phyloP scores from a whole-genome alignment of 1,284 basidiomycete genomes.

The Microbotryum saponariae region DNA sequence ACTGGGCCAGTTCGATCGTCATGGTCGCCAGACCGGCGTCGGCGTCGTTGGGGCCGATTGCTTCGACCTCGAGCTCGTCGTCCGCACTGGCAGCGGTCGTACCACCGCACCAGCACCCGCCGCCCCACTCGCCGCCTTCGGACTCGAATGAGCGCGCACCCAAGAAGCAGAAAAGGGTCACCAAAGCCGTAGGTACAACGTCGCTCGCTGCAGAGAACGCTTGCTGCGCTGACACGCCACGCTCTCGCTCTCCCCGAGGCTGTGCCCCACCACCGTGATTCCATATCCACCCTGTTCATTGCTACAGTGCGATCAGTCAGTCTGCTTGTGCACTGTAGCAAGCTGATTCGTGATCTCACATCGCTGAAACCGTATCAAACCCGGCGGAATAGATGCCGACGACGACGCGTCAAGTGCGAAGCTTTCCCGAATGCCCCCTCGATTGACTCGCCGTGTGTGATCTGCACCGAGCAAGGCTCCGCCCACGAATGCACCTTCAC shows the following conservation, averaged over 20 bases:
- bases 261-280: not conserved
- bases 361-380: too few relatives aligned
- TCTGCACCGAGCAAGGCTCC: constrained; percentile 20
- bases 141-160: not conserved
- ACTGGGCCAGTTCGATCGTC: too few relatives aligned
- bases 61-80: too few relatives aligned
- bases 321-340: not conserved
- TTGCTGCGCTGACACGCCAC: not conserved
- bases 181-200: constrained; percentile 15
- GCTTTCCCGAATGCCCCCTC: constrained; percentile 3
- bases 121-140: too few relatives aligned
- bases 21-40: too few relatives aligned
- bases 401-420: constrained; percentile 23
- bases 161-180: constrained; percentile 22
- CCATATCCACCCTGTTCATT: not conserved
- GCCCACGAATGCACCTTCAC: constrained; percentile 18
- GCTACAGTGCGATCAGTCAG: constrained; percentile 9
- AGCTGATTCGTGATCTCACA: not conserved
- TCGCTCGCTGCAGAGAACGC: not conserved
- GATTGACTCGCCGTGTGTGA: constrained; percentile 19
- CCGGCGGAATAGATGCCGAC: constrained; percentile 4
- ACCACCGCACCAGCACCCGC: too few relatives aligned
- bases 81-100: too few relatives aligned
- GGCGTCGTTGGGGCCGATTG: too few relatives aligned
- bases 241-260: not conserved